Evolutionary conservation across 257 asterid species (phyloP).

Genomic region (Jacaranda copaia): DNA sequence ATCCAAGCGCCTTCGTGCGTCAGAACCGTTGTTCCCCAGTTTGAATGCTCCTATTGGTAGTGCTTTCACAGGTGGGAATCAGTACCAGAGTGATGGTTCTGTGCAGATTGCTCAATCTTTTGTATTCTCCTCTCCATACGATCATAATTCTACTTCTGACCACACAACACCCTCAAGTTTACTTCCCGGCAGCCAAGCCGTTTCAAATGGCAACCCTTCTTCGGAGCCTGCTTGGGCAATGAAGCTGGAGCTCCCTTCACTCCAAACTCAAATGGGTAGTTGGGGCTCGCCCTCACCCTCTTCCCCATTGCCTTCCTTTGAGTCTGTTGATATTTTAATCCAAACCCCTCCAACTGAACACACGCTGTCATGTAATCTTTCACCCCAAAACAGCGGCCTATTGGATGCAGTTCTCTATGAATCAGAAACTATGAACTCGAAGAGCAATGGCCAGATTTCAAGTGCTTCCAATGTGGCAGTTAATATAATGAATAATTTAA

Average conservation of each 20-base stretch:
- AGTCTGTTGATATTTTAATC: conserved; percentile 51
- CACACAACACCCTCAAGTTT: conserved; percentile 36
- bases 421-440: conserved; percentile 48
- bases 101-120: conserved; percentile 43
- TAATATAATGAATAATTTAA: conserved; percentile 31
- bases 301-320: conserved; percentile 54
- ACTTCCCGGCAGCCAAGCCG: conserved; percentile 53
- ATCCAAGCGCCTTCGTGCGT: conserved; percentile 54
- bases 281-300: conserved; percentile 64
- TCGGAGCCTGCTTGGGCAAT: conserved; percentile 53
- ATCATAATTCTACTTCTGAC: conserved; percentile 37
- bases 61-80: conserved; percentile 38
- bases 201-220: conserved; percentile 52
- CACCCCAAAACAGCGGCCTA: conserved; percentile 57
- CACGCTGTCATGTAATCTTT: conserved; percentile 45
- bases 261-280: conserved; percentile 59
- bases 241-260: conserved; percentile 82
- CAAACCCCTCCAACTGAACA: conserved; percentile 51
- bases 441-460: conserved; percentile 31
- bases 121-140: conserved; percentile 41
- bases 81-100: conserved; percentile 43
- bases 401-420: conserved; percentile 62
- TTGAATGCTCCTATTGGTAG: conserved; percentile 33
- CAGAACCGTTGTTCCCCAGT: conserved; percentile 40
- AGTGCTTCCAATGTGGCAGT: conserved; percentile 28